Conservation (phyloP, 768 basidiomycete species). For the Suillus cothurnatus region DNA sequence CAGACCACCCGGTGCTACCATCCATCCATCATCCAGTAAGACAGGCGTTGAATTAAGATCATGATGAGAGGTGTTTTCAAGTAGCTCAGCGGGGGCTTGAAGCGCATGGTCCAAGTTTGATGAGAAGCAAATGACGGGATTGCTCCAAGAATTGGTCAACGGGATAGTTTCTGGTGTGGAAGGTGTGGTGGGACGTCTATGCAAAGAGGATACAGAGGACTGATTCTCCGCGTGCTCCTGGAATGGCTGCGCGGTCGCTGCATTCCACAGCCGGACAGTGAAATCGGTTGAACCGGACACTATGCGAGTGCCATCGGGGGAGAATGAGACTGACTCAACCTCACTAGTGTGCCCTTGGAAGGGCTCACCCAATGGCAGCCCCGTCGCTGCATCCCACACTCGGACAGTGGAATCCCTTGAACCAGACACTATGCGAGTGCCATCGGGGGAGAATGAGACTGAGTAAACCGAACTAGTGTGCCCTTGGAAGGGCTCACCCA, state of each 20-base stretch:
- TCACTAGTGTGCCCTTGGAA: no score
- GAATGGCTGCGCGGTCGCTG: neutral
- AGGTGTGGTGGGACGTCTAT: neutral
- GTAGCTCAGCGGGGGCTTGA: neutral
- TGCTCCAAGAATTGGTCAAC: neutral
- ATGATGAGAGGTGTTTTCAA: neutral
- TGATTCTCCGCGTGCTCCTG: neutral
- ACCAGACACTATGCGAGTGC: no score
- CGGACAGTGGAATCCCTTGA: no score
- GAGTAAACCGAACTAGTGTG: no score
- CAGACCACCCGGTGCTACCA: no score
- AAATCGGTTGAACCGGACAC: no score
- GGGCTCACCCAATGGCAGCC: no score
- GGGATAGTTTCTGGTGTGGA: neutral
- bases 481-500: no score
- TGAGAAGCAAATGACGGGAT: neutral
- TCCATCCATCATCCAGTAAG: neutral
- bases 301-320: no score
- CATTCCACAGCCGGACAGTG: neutral
- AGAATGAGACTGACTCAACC: no score
- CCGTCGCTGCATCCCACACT: no score
- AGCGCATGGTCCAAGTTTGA: neutral
- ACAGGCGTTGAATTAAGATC: neutral
- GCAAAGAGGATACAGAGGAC: neutral
- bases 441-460: no score